phyloP scores from a whole-genome alignment of 177 flowering plant genomes.

The Vitis hybrid region DNA sequence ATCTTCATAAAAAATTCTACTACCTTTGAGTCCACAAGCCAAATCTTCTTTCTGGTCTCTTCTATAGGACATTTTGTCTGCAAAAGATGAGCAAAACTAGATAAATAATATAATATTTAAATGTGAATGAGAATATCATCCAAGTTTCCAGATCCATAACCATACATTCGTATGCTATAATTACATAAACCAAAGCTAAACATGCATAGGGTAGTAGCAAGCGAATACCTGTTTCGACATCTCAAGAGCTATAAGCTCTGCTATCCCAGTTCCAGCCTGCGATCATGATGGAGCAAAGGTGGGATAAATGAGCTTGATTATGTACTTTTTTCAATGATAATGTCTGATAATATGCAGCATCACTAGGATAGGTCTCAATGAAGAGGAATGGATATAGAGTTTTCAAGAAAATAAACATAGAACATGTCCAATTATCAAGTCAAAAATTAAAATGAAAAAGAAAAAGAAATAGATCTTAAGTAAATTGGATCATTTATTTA shows the following conservation, averaged over 20 bases:
- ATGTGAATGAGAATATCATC: not conserved
- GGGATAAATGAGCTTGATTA: not conserved
- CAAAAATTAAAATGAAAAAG: too few species aligned
- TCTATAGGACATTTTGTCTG: constrained; percentile 69
- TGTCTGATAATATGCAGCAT: not conserved
- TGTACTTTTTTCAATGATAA: too few species aligned
- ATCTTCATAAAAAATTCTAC: not conserved
- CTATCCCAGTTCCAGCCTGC: constrained; percentile 94
- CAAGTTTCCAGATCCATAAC: too few species aligned
- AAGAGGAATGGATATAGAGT: not conserved
- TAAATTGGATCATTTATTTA: too few species aligned
- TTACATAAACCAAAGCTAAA: not conserved
- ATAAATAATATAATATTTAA: not conserved
- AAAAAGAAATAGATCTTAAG: too few species aligned
- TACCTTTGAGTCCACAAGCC: constrained; percentile 96
- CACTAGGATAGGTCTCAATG: not conserved
- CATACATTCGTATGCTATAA: not conserved
- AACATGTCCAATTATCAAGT: too few species aligned
- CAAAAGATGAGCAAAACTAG: constrained; percentile 11
- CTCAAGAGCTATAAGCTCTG: constrained; percentile 93
- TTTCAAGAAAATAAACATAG: not conserved
- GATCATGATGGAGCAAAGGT: not conserved
- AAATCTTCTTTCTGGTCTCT: constrained; percentile 80
- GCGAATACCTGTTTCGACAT: constrained; percentile 68
- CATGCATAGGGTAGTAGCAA: not conserved